A percentile compares a stretch with the other conserved stretches of the same genome.
These are phyloP conservation scores for Paramecium caudatum DNA, from an alignment of 73 alveolate genomes.

Conservation along the genomic window DNA sequence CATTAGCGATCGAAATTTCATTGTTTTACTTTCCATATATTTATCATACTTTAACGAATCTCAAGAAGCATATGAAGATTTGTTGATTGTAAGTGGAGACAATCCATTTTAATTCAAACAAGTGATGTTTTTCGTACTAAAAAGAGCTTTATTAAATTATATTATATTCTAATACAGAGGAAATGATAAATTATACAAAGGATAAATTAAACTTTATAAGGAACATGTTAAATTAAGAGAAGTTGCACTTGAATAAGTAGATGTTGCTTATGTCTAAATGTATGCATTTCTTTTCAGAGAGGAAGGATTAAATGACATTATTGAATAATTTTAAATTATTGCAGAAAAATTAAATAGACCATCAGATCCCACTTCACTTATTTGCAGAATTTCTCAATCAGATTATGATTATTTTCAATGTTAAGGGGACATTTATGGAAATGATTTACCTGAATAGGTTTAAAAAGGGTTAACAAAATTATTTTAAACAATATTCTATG, in stretches of 20 bases:
- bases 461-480: conserved; percentile 27
- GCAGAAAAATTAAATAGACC: not conserved
- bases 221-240: not conserved
- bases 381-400: conserved; percentile 7
- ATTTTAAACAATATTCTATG: not conserved
- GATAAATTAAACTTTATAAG: not conserved
- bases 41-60: not conserved
- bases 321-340: not conserved
- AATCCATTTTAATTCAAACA: not conserved
- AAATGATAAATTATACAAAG: not conserved
- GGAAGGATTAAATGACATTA: not conserved
- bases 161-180: not conserved
- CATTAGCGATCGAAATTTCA: not conserved
- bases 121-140: not conserved
- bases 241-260: conserved; percentile 22
- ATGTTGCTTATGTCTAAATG: not conserved
- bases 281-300: not conserved
- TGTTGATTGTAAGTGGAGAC: not conserved
- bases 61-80: not conserved
- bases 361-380: not conserved
- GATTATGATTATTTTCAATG: not conserved
- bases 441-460: not conserved
- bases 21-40: not conserved
- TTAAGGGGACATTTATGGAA: conserved; percentile 5
- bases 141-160: not conserved